These are phyloP conservation scores for Trichoderma semiorbis DNA, from an alignment of 2,329 filamentous ascomycete genomes.

Conservation along the genomic window DNA sequence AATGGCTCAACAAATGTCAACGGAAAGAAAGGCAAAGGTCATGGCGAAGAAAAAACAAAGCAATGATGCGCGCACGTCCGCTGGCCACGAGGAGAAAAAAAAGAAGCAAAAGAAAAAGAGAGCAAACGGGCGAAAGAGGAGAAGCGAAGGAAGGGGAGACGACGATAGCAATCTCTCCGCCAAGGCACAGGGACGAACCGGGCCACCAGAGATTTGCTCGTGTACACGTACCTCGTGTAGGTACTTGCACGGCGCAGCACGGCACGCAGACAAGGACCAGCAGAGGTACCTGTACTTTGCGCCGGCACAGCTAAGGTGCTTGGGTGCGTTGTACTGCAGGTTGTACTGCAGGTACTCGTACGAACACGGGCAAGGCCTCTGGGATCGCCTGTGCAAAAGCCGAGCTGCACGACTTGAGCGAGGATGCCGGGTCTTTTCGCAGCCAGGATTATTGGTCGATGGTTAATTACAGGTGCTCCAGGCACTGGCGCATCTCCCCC, in stretches of 20 bases:
- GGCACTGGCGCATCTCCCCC: not conserved
- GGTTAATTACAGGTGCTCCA: not conserved
- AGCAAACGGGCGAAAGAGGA: not conserved
- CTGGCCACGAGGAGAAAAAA: constrained; percentile 2
- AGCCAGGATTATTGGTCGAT: not conserved
- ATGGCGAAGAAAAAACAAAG: constrained; percentile 21
- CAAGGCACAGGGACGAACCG: constrained; percentile 1
- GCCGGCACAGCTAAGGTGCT: not conserved
- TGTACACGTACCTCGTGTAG: not conserved
- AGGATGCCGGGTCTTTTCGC: constrained; percentile 10
- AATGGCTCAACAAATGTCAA: constrained; percentile 17
- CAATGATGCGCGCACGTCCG: constrained; percentile 8
- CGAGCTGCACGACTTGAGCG: constrained; percentile 9
- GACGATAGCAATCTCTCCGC: constrained; percentile 13
- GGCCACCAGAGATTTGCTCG: constrained; percentile 11
- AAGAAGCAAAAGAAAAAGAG: not conserved
- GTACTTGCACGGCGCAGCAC: not conserved
- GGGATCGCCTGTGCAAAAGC: constrained; percentile 7
- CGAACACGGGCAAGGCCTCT: not conserved
- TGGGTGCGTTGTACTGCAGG: not conserved
- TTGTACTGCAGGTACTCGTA: not conserved
- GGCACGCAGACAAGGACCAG: not conserved
- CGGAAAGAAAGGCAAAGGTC: constrained; percentile 17
- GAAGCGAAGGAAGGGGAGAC: constrained; percentile 10
- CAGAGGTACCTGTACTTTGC: not conserved